Percentiles rank a stretch among this genome's conserved stretches.
These are phyloP conservation scores for Leucosporidium scottii DNA, from an alignment of 768 basidiomycete species.

Conservation along the genomic window DNA sequence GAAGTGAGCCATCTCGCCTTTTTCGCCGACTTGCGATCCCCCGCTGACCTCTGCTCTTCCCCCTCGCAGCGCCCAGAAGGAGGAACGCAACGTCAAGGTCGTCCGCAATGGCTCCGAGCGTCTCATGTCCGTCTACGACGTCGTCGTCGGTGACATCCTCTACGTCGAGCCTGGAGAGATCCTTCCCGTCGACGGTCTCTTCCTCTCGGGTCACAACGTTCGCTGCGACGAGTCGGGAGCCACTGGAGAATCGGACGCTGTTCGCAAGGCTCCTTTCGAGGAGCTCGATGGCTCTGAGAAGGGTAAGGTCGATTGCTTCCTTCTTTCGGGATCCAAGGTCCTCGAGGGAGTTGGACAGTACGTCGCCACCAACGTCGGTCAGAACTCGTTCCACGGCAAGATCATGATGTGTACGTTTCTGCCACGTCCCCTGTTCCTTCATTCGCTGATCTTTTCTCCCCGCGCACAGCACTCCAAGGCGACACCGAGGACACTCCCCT, in stretches of 20 bases:
- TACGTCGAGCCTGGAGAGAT: slow-evolving; percentile 92
- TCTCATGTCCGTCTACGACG: slow-evolving; percentile 74
- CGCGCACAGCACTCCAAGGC: slow-evolving; percentile 15
- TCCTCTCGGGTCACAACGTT: slow-evolving; percentile 84
- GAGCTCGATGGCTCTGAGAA: slow-evolving; percentile 46
- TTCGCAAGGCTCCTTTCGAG: slow-evolving; percentile 74
- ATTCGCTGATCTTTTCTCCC: slow-evolving; percentile 13
- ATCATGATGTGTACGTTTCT: slow-evolving; percentile 83
- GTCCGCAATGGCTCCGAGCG: slow-evolving; percentile 64
- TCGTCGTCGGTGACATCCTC: slow-evolving; percentile 89
- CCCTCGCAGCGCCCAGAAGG: slow-evolving; percentile 56
- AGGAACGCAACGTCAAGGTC: slow-evolving; percentile 81
- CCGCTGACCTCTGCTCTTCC: neutral
- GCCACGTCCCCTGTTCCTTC: neutral
- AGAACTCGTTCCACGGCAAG: slow-evolving; percentile 87
- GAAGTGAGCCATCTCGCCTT: slow-evolving; percentile 45
- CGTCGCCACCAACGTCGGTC: slow-evolving; percentile 85
- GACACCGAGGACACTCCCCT: slow-evolving; percentile 61
- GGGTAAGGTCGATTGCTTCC: slow-evolving; percentile 79
- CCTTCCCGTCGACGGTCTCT: slow-evolving; percentile 90
- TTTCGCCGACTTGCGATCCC: too few relatives aligned
- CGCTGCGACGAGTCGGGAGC: slow-evolving; percentile 94
- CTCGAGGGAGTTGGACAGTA: slow-evolving; percentile 90
- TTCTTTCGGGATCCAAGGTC: slow-evolving; percentile 86
- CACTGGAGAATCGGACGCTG: slow-evolving; percentile 93